These are phyloP conservation scores for Aciculosporium take DNA, from an alignment of 2,329 filamentous ascomycete species.

Conservation along the genomic window DNA sequence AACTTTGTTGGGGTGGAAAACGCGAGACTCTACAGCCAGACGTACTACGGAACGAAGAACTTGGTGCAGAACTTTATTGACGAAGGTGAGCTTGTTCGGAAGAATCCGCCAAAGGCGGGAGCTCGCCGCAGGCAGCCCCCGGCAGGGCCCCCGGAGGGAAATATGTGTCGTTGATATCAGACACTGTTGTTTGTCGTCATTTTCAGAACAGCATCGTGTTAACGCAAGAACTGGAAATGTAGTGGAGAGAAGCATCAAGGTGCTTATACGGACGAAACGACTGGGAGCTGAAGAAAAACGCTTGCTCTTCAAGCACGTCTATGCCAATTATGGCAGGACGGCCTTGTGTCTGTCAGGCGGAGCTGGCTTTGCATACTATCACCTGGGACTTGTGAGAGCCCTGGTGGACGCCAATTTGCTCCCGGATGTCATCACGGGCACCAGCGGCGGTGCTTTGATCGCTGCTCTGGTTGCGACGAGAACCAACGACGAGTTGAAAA, in stretches of 20 bases:
- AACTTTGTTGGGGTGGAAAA: conserved; percentile 96
- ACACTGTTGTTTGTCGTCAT: not conserved
- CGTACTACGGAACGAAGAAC: conserved; percentile 95
- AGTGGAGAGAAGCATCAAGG: conserved; percentile 52
- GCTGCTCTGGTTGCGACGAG: conserved; percentile 77
- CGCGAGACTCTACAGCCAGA: conserved; percentile 86
- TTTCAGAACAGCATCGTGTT: not conserved
- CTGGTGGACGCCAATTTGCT: conserved; percentile 73
- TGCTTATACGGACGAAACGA: conserved; percentile 54
- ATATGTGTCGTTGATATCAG: not conserved
- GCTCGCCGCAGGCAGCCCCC: too few species aligned
- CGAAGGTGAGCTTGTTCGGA: conserved; percentile 40
- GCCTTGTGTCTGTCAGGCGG: conserved; percentile 88
- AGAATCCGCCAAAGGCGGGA: too few species aligned
- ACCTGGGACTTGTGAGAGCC: conserved; percentile 84
- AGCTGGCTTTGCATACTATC: conserved; percentile 91
- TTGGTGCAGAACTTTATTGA: conserved; percentile 82
- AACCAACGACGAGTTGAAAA: conserved; percentile 80
- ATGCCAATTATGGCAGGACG: conserved; percentile 83
- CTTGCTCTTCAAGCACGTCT: conserved; percentile 70
- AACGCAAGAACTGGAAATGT: not conserved
- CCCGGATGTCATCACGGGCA: conserved; percentile 91
- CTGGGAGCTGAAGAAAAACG: conserved; percentile 62
- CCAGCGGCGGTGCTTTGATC: conserved; percentile 82
- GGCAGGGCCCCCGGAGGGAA: too few species aligned